phyloP scores from a whole-genome alignment of 139 green algal genomes.

The Diplosphaera chodatii region DNA sequence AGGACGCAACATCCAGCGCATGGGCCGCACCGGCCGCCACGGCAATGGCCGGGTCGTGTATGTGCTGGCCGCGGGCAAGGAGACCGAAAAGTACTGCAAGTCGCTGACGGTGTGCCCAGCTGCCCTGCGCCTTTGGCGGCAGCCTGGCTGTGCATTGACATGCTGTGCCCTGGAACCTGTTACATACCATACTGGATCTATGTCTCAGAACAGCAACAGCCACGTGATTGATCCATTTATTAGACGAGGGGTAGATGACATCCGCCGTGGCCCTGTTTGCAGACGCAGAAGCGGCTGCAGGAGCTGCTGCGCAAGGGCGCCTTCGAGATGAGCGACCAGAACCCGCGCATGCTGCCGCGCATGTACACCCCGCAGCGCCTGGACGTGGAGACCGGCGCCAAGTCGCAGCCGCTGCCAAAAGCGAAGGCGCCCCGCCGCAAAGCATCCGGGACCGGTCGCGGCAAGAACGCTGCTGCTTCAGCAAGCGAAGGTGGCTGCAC shows the following conservation, averaged over 20 bases:
- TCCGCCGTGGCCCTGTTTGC: background rate
- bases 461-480: slow-evolving; percentile 1
- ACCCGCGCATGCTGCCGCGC: slow-evolving; percentile 49
- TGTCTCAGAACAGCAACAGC: too few relatives aligned
- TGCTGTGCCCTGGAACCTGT: background rate
- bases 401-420: background rate
- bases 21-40: slow-evolving; percentile 88
- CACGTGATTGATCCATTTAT: too few relatives aligned
- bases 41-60: slow-evolving; percentile 78
- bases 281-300: slow-evolving; percentile 30
- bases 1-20: slow-evolving; percentile 78
- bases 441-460: background rate
- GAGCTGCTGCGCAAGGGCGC: slow-evolving; percentile 24
- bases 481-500: slow-evolving; percentile 18
- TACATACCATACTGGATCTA: background rate
- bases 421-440: background rate
- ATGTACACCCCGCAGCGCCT: slow-evolving; percentile 19
- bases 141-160: too few relatives aligned
- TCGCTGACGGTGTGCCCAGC: slow-evolving; percentile 4
- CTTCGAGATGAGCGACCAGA: slow-evolving; percentile 25
- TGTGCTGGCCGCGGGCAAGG: slow-evolving; percentile 60
- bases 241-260: too few relatives aligned
- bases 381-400: slow-evolving; percentile 7
- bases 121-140: too few relatives aligned
- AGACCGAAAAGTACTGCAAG: slow-evolving; percentile 57